Evolutionary conservation across 495 filamentous ascomycete genomes (phyloP).

Genomic region (Daldinia bambusicola): DNA sequence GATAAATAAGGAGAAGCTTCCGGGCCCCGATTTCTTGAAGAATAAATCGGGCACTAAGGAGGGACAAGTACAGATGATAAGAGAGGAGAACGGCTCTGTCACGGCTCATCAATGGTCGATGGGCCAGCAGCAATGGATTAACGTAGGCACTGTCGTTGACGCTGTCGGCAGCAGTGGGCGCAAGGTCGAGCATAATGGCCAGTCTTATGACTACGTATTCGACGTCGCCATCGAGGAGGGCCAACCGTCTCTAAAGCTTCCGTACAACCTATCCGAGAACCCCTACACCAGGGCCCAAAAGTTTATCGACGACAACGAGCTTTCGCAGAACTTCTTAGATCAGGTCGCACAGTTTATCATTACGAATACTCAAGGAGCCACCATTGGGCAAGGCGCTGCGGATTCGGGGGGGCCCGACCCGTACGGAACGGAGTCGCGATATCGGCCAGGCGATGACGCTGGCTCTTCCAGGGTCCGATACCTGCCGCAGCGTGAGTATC

Average conservation of each 20-base stretch:
- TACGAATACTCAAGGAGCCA: constrained; percentile 86
- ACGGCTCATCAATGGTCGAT: constrained; percentile 84
- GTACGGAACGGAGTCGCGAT: constrained; percentile 80
- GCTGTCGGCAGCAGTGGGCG: constrained; percentile 81
- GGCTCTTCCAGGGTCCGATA: constrained; percentile 64
- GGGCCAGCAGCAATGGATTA: constrained; percentile 73
- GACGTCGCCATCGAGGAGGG: constrained; percentile 98
- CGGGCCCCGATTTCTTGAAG: constrained; percentile 84
- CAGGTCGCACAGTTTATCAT: constrained; percentile 95
- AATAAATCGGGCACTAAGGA: constrained; percentile 87
- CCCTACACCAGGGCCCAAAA: constrained; percentile 91
- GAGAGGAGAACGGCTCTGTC: constrained; percentile 78
- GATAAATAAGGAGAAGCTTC: constrained; percentile 89
- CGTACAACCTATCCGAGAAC: constrained; percentile 92
- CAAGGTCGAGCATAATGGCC: constrained; percentile 76
- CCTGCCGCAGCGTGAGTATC: constrained; percentile 84
- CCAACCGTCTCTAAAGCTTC: constrained; percentile 90
- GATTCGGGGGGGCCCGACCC: constrained; percentile 67
- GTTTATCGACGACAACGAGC: constrained; percentile 90
- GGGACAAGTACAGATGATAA: constrained; percentile 92
- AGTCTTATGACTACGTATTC: constrained; percentile 97
- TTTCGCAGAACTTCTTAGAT: constrained; percentile 89
- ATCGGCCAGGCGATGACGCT: constrained; percentile 70
- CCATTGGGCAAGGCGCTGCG: constrained; percentile 67
- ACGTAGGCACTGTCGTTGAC: constrained; percentile 93